A percentile compares a stretch with the other conserved stretches of the same genome.
Conservation (phyloP, 345 rosid genomes). For the Melaleuca alternifolia region DNA sequence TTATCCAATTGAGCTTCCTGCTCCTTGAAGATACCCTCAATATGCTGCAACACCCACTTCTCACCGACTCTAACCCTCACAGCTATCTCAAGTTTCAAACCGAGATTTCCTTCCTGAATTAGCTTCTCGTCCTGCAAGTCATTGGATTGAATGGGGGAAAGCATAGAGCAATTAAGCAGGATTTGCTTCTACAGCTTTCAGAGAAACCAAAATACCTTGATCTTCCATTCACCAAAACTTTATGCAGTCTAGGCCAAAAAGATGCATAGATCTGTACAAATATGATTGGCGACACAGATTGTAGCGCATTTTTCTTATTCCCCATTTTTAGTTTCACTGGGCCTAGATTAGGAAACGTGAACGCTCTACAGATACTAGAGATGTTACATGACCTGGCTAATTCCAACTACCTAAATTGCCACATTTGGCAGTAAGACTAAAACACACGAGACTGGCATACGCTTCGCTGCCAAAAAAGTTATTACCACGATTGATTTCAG, state of each 20-base stretch:
- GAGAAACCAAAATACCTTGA: not conserved
- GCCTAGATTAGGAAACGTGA: not conserved
- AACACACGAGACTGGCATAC: not conserved
- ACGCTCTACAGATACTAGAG: not conserved
- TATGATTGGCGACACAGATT: not conserved
- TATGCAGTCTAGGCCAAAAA: not conserved
- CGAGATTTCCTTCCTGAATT: slow-evolving; percentile 3
- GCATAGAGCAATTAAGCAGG: not conserved
- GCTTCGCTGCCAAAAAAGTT: not conserved
- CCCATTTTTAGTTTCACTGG: not conserved
- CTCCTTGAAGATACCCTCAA: slow-evolving; percentile 1
- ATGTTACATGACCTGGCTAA: not conserved
- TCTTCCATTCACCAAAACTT: not conserved
- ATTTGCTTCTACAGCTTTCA: not conserved
- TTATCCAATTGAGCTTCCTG: slow-evolving; percentile 1
- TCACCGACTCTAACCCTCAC: slow-evolving; percentile 8
- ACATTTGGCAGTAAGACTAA: not conserved
- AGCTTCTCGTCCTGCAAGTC: slow-evolving; percentile 9
- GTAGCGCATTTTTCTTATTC: not conserved
- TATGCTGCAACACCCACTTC: slow-evolving; percentile 7
- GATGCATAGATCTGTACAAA: not conserved
- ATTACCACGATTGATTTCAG: not conserved
- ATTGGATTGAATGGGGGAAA: not conserved
- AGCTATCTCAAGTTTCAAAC: slow-evolving; percentile 1
- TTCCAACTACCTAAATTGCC: not conserved